Evolutionary conservation across 192 early-diverging fungal species (phyloP).

Genomic region (Backusella australiensis): DNA sequence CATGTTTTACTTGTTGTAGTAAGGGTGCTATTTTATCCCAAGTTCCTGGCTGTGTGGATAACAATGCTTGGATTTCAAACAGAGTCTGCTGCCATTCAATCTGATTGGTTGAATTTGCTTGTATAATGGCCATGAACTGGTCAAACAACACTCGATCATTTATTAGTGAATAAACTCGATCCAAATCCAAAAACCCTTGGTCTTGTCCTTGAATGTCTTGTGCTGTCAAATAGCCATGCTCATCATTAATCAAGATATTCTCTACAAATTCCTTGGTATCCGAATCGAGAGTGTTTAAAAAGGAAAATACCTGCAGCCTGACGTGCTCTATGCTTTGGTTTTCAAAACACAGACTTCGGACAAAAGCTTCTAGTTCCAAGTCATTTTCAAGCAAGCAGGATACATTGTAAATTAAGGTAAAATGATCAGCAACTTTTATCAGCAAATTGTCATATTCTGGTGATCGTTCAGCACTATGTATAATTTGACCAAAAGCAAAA

Average conservation of each 20-base stretch:
- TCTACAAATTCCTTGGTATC: conserved; percentile 5
- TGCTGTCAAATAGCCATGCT: neutral
- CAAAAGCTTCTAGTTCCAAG: neutral
- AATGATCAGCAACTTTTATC: neutral
- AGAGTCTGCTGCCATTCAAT: neutral
- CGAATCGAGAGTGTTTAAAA: neutral
- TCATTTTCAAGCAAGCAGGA: conserved; percentile 7
- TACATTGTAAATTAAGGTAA: neutral
- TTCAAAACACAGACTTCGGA: conserved; percentile 3
- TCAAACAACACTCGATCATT: neutral
- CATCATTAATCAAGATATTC: neutral
- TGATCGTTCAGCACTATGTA: neutral
- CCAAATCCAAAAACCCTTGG: conserved; percentile 1
- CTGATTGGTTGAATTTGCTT: neutral
- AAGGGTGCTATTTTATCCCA: neutral
- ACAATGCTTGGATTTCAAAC: neutral
- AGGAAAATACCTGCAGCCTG: neutral
- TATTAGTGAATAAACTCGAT: neutral
- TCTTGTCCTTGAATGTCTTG: neutral
- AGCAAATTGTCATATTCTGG: neutral
- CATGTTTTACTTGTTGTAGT: neutral
- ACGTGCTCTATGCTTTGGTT: neutral
- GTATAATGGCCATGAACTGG: conserved; percentile 13
- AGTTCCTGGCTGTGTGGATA: neutral
- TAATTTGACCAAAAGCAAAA: neutral